A percentile compares a stretch with the other conserved stretches of the same genome.
Evolutionary conservation across 2,329 filamentous ascomycete species (phyloP).

Genomic region (Alternaria tenuissima): DNA sequence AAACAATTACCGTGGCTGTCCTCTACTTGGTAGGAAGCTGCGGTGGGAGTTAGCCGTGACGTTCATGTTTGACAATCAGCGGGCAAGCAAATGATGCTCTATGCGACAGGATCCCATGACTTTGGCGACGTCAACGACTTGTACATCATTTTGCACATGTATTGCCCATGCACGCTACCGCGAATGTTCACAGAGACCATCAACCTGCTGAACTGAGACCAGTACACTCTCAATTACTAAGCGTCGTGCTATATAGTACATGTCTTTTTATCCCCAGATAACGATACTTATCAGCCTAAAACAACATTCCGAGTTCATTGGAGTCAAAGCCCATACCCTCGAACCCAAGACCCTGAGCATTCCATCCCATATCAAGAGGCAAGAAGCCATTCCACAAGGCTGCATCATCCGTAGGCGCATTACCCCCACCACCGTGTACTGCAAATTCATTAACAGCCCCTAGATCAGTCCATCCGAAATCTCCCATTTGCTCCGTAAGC

Average conservation of each 20-base stretch:
- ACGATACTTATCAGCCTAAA: constrained; percentile 4
- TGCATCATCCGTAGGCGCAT: constrained; percentile 35
- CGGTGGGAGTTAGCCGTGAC: not conserved
- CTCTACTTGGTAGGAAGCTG: not conserved
- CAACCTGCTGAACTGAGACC: not conserved
- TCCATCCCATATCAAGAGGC: constrained; percentile 50
- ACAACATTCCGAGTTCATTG: constrained; percentile 41
- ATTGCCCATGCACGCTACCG: not conserved
- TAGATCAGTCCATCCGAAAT: constrained; percentile 60
- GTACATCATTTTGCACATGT: not conserved
- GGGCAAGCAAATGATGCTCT: not conserved
- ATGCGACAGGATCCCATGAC: not conserved
- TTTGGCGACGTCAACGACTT: not conserved
- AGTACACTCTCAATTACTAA: not conserved
- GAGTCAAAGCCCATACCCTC: constrained; percentile 41
- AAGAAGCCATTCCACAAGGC: constrained; percentile 49
- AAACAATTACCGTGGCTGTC: not conserved
- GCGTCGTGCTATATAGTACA: not conserved
- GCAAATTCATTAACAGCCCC: constrained; percentile 59
- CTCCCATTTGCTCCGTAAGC: constrained; percentile 57
- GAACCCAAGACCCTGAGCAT: constrained; percentile 40
- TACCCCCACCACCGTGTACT: constrained; percentile 52
- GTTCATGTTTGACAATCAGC: not conserved
- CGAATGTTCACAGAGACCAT: not conserved
- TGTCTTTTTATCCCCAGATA: not conserved